Percentiles rank a stretch among this genome's conserved stretches.
These are phyloP conservation scores for Sphagnum tenellum DNA, from an alignment of 225 moss, liverwort and hornwort species.

Conservation along the genomic window DNA sequence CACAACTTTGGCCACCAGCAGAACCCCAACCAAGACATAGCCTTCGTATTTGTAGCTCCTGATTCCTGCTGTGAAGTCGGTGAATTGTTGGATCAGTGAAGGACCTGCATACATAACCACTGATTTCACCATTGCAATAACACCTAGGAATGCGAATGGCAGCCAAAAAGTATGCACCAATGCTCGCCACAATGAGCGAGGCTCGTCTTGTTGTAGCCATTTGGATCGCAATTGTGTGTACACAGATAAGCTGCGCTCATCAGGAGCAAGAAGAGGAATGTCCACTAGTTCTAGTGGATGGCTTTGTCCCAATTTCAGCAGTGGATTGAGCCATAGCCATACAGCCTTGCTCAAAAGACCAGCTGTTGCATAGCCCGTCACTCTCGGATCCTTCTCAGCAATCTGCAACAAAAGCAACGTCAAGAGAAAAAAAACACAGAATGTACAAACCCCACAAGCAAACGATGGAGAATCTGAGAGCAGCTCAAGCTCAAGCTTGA, in stretches of 20 bases:
- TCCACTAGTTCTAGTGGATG: slow-evolving; percentile 30
- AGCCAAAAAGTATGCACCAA: slow-evolving; percentile 22
- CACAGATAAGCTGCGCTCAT: slow-evolving; percentile 22
- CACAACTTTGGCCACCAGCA: slow-evolving; percentile 30
- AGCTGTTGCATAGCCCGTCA: no score
- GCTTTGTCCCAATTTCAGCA: slow-evolving; percentile 30
- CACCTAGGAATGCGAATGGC: slow-evolving; percentile 30
- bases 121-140: slow-evolving; percentile 37
- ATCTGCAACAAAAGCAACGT: neutral
- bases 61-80: slow-evolving; percentile 16
- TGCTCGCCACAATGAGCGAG: slow-evolving; percentile 19
- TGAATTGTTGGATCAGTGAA: slow-evolving; percentile 52
- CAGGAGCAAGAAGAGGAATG: slow-evolving; percentile 38
- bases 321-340: slow-evolving; percentile 57
- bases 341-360: slow-evolving; percentile 20
- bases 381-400: no score
- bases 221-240: slow-evolving; percentile 14
- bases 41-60: slow-evolving; percentile 18
- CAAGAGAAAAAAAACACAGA: no score
- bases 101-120: slow-evolving; percentile 75
- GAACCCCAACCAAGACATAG: slow-evolving; percentile 8
- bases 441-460: neutral
- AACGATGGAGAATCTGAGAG: no score
- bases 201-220: slow-evolving; percentile 16
- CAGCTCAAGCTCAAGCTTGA: no score